These are phyloP conservation scores for Heritiera fomes DNA, from an alignment of 345 rosid genomes.

Conservation along the genomic window DNA sequence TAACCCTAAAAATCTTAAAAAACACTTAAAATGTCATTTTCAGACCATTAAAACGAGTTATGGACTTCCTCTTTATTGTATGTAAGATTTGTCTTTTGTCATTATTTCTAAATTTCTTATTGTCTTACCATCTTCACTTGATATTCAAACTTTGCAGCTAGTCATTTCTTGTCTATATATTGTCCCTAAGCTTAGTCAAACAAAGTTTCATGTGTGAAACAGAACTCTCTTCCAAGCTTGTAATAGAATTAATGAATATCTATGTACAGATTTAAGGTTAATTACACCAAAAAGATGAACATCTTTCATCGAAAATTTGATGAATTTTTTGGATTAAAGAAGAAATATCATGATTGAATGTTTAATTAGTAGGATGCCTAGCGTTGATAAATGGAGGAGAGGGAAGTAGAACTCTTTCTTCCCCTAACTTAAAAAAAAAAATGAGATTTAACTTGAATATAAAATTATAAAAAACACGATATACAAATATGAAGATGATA, in stretches of 20 bases:
- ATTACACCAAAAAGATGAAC: neutral
- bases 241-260: neutral
- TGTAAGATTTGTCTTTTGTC: neutral
- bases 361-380: neutral
- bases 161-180: neutral
- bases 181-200: neutral
- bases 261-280: neutral
- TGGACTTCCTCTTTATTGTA: neutral
- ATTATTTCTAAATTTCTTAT: neutral
- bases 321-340: neutral
- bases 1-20: no score
- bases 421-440: no score
- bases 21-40: neutral
- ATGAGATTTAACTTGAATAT: no score
- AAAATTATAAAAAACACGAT: no score
- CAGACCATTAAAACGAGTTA: neutral
- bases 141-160: slow-evolving; percentile 3
- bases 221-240: neutral
- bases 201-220: neutral
- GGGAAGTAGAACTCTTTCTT: no score
- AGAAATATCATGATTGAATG: neutral
- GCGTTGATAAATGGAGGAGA: no score
- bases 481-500: no score
- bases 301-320: neutral
- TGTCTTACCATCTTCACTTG: neutral